Evolutionary conservation across 345 rosid species (phyloP).

Genomic region (Pelargonium nanum): DNA sequence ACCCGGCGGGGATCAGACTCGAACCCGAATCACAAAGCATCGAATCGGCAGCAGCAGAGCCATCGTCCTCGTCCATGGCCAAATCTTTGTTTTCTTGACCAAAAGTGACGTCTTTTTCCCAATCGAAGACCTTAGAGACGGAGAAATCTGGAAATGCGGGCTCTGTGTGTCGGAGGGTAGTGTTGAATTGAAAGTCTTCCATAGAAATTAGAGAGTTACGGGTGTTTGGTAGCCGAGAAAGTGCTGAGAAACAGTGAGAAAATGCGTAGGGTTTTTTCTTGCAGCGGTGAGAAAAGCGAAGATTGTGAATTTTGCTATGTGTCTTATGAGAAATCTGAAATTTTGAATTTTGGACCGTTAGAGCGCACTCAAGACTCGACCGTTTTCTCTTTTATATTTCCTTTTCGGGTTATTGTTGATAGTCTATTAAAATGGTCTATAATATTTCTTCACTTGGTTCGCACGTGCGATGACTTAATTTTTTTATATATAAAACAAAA

Average conservation of each 20-base stretch:
- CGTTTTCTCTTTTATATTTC: background rate
- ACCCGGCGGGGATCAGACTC: conserved; percentile 31
- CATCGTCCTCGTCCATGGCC: conserved; percentile 19
- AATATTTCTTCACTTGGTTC: no score
- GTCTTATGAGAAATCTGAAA: background rate
- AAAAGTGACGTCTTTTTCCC: conserved; percentile 18
- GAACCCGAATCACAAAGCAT: conserved; percentile 43
- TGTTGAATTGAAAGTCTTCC: conserved; percentile 31
- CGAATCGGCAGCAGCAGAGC: conserved; percentile 35
- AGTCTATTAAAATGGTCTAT: no score
- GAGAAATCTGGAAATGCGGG: conserved; percentile 9
- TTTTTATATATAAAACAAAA: no score
- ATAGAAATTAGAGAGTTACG: conserved; percentile 14
- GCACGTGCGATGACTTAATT: no score
- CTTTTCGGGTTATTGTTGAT: background rate
- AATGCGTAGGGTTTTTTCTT: background rate
- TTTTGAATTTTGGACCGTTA: background rate
- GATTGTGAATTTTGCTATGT: background rate
- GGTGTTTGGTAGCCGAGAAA: conserved; percentile 10
- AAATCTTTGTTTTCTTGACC: conserved; percentile 32
- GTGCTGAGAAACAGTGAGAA: background rate
- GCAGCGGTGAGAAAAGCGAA: background rate
- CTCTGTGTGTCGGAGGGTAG: conserved; percentile 12
- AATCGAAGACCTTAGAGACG: conserved; percentile 20
- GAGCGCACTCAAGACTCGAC: background rate